Evolutionary conservation across 139 green algal genomes (phyloP).

Genomic region (Chlorella ohadii): DNA sequence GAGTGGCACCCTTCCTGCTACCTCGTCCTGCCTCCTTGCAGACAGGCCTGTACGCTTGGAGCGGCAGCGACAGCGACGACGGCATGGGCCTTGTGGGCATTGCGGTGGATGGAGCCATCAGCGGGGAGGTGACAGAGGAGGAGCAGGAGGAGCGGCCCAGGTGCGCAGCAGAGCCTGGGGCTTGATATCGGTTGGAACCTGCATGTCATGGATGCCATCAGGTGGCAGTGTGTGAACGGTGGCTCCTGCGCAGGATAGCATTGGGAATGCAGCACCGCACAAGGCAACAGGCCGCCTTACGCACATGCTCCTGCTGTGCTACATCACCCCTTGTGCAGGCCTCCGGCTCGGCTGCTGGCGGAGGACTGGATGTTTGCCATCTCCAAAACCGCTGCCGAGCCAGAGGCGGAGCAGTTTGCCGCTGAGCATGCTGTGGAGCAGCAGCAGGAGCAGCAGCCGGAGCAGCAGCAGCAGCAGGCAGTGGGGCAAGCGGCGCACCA

Average conservation of each 20-base stretch:
- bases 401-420: neutral
- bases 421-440: neutral
- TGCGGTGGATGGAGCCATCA: slow-evolving; percentile 17
- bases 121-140: neutral
- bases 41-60: slow-evolving; percentile 1
- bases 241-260: too few relatives aligned
- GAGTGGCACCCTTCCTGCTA: too few relatives aligned
- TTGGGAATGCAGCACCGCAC: too few relatives aligned
- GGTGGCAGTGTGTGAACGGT: too few relatives aligned
- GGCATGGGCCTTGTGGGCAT: neutral
- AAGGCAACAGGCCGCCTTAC: too few relatives aligned
- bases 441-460: neutral
- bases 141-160: slow-evolving; percentile 9
- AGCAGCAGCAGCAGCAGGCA: neutral
- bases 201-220: too few relatives aligned
- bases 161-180: too few relatives aligned
- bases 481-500: neutral
- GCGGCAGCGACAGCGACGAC: slow-evolving; percentile 27
- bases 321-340: neutral
- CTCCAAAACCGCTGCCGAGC: neutral
- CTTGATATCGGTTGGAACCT: too few relatives aligned
- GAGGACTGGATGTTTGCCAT: slow-evolving; percentile 28
- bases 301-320: neutral
- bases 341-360: neutral
- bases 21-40: too few relatives aligned